Percentiles rank a stretch among this genome's conserved stretches.
These are phyloP conservation scores for Mycena vitilis DNA, from an alignment of 768 basidiomycete species.

Conservation along the genomic window DNA sequence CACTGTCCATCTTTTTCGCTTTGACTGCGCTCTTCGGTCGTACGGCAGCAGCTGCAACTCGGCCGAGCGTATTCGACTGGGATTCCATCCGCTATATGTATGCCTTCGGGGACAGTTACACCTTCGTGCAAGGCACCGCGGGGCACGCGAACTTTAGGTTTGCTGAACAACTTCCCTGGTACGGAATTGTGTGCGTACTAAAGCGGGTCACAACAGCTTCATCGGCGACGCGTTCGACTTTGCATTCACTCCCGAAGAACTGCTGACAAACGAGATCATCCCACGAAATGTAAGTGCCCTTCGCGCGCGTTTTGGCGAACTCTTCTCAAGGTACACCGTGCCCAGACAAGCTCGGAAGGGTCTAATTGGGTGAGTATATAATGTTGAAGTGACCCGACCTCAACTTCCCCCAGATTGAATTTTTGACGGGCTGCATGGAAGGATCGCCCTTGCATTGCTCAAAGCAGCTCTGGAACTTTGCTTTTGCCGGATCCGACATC, in stretches of 20 bases:
- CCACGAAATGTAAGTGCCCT: conserved; percentile 52
- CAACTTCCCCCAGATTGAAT: conserved; percentile 54
- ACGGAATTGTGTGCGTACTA: not conserved
- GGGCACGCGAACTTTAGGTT: conserved; percentile 65
- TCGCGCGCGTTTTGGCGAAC: not conserved
- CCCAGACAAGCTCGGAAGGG: conserved; percentile 65
- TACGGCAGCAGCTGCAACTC: not conserved
- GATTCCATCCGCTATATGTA: conserved; percentile 56
- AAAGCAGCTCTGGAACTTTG: conserved; percentile 66
- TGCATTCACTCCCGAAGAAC: conserved; percentile 54
- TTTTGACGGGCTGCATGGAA: conserved; percentile 61
- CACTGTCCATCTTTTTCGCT: not conserved
- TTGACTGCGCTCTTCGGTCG: not conserved
- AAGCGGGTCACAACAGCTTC: conserved; percentile 48
- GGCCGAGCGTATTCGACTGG: conserved; percentile 52
- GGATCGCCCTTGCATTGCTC: conserved; percentile 57
- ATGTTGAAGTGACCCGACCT: not conserved
- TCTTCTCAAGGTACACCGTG: not conserved
- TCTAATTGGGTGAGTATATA: conserved; percentile 58
- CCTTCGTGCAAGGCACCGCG: conserved; percentile 62
- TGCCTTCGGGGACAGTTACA: conserved; percentile 68
- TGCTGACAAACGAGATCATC: conserved; percentile 58
- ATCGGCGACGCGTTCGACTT: conserved; percentile 59
- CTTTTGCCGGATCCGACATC: conserved; percentile 66
- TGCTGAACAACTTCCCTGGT: not conserved